phyloP scores from a whole-genome alignment of 192 early-diverging fungal genomes.

The Coemansia sp. region DNA sequence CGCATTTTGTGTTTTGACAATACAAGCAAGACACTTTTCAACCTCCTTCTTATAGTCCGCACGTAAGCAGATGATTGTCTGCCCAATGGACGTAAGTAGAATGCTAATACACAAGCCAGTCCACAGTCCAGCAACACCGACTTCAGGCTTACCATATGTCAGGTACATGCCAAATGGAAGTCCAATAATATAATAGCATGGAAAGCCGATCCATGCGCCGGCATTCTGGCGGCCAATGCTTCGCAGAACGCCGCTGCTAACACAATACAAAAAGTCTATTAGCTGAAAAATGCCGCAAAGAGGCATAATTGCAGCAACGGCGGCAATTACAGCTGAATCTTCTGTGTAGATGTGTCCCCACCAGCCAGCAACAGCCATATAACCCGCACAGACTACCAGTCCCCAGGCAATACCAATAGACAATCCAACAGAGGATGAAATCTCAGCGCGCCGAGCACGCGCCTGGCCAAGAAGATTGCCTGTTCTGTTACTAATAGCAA shows the following conservation, averaged over 20 bases:
- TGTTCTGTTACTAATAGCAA: slow-evolving; percentile 57
- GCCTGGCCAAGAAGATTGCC: slow-evolving; percentile 58
- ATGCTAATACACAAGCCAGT: slow-evolving; percentile 42
- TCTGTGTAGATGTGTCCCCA: slow-evolving; percentile 64
- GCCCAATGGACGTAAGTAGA: slow-evolving; percentile 26
- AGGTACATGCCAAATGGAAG: slow-evolving; percentile 60
- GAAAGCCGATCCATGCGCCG: slow-evolving; percentile 57
- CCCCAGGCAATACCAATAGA: slow-evolving; percentile 19
- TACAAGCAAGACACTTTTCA: slow-evolving; percentile 30
- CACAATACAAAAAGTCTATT: slow-evolving; percentile 61
- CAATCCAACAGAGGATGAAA: slow-evolving; percentile 43
- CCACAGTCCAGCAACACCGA: slow-evolving; percentile 54
- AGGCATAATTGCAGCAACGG: slow-evolving; percentile 79
- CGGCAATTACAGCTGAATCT: slow-evolving; percentile 65
- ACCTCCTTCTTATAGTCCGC: slow-evolving; percentile 39
- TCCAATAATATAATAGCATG: slow-evolving; percentile 59
- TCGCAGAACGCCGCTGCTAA: slow-evolving; percentile 60
- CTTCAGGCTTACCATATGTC: slow-evolving; percentile 45
- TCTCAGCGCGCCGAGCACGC: slow-evolving; percentile 39
- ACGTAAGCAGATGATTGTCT: slow-evolving; percentile 34
- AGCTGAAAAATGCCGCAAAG: slow-evolving; percentile 73
- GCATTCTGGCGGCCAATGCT: slow-evolving; percentile 56
- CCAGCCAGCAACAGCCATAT: slow-evolving; percentile 37
- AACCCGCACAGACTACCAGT: slow-evolving; percentile 16
- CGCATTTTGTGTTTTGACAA: neutral